A percentile compares a stretch with the other conserved stretches of the same genome.
Conservation (phyloP, 1,139 yeast genomes). For the Suhomyces bribrorum region DNA sequence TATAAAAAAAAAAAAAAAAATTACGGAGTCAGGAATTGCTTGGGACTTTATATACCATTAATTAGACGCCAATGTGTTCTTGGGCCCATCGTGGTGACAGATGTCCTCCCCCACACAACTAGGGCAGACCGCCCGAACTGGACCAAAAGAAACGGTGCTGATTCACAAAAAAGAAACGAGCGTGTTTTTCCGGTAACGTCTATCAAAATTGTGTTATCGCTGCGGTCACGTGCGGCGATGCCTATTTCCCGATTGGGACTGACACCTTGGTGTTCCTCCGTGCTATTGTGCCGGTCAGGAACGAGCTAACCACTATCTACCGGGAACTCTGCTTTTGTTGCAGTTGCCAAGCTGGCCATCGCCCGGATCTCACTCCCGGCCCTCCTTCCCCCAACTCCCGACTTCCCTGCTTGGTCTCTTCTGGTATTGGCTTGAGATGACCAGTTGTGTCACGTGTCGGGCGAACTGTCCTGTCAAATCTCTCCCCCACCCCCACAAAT, state of each 20-base stretch:
- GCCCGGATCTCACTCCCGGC: no score
- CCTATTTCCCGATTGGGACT: not conserved
- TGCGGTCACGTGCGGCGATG: not conserved
- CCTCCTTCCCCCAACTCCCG: no score
- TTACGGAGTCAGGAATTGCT: not conserved
- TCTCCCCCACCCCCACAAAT: no score
- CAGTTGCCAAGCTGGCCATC: no score
- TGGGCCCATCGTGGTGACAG: no score
- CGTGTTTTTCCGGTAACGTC: conserved; percentile 12
- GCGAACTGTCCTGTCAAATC: no score
- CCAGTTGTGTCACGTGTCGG: no score
- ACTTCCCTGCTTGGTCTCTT: no score
- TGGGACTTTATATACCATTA: not conserved
- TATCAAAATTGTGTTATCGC: not conserved
- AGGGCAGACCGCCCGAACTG: conserved; percentile 1
- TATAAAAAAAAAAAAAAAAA: not conserved
- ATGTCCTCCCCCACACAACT: conserved; percentile 9
- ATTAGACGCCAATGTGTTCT: no score
- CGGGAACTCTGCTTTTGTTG: no score
- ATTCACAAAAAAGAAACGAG: conserved; percentile 15
- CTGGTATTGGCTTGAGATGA: no score
- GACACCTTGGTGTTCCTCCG: not conserved
- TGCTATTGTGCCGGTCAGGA: not conserved
- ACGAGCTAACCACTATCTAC: no score
- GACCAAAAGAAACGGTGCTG: conserved; percentile 8